phyloP scores from a whole-genome alignment of 2,329 filamentous ascomycete genomes.

The Colletotrichum tropicale region DNA sequence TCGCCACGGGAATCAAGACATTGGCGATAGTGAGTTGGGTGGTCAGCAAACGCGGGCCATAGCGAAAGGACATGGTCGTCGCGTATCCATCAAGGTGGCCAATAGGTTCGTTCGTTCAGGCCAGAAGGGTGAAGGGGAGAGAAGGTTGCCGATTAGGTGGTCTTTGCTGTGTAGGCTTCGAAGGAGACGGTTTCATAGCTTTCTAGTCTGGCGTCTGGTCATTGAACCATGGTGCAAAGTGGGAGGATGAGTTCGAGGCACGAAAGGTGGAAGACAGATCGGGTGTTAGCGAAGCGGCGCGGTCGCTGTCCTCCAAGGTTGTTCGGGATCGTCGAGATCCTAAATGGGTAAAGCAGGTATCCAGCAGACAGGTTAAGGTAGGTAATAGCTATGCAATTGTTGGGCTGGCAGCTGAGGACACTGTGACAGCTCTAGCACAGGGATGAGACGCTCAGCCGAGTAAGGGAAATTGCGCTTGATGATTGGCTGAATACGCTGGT shows the following conservation, averaged over 20 bases:
- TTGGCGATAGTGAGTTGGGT: constrained; percentile 70
- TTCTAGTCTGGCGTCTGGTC: neutral
- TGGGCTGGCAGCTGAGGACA: constrained; percentile 7
- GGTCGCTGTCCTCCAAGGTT: neutral
- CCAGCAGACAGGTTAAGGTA: neutral
- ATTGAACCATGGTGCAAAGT: constrained; percentile 8
- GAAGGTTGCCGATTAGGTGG: neutral
- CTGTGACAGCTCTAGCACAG: constrained; percentile 14
- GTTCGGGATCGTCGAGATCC: neutral
- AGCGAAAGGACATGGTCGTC: constrained; percentile 9
- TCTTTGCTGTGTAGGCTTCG: neutral
- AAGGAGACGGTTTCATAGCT: neutral
- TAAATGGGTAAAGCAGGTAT: constrained; percentile 1
- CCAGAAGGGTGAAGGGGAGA: neutral
- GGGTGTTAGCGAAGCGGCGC: neutral
- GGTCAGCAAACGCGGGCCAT: neutral
- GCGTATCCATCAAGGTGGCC: constrained; percentile 19
- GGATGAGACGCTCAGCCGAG: neutral
- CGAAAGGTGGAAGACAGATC: neutral
- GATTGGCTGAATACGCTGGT: neutral
- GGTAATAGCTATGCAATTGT: neutral
- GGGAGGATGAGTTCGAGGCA: neutral
- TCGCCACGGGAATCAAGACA: constrained; percentile 75
- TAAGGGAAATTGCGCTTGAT: neutral
- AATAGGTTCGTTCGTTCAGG: neutral